Conservation (phyloP, 2,329 filamentous ascomycete species). For the Penicillium sp. region DNA sequence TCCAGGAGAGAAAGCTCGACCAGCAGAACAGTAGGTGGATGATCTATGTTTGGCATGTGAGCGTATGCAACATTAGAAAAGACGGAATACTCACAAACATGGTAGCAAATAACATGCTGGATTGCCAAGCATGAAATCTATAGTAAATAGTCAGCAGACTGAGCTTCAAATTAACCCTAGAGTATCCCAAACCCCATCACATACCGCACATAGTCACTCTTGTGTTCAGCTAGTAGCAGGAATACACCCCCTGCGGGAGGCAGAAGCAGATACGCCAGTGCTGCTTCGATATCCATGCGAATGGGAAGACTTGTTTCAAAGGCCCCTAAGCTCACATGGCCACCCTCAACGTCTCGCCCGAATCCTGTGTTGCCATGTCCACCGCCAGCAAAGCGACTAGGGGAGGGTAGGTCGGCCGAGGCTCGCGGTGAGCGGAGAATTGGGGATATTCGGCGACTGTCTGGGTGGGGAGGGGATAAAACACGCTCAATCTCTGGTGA, state of each 20-base stretch:
- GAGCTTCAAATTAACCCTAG: background rate
- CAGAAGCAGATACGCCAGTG: constrained; percentile 79
- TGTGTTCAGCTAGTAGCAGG: constrained; percentile 81
- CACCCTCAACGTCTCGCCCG: constrained; percentile 45
- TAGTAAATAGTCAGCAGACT: constrained; percentile 2
- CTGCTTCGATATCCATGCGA: constrained; percentile 85
- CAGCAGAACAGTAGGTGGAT: constrained; percentile 84
- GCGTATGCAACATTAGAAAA: background rate
- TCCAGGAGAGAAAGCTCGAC: constrained; percentile 79
- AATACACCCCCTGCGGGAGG: constrained; percentile 85
- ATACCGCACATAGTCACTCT: constrained; percentile 94
- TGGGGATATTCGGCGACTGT: constrained; percentile 53
- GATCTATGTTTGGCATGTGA: constrained; percentile 55
- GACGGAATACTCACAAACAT: constrained; percentile 51
- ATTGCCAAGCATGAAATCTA: constrained; percentile 97
- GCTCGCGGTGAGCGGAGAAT: constrained; percentile 55
- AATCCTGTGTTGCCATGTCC: constrained; percentile 44
- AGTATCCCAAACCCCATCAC: constrained; percentile 8
- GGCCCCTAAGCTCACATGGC: constrained; percentile 67
- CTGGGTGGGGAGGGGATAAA: constrained; percentile 67
- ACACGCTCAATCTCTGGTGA: constrained; percentile 81
- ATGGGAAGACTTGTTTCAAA: constrained; percentile 90
- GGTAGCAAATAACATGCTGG: constrained; percentile 75
- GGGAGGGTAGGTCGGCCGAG: constrained; percentile 41
- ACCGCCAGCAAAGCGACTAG: constrained; percentile 41